Base-by-base conservation (phyloP, 495 filamentous ascomycete genomes). In the Hypoxylon lienhwacheense region DNA sequence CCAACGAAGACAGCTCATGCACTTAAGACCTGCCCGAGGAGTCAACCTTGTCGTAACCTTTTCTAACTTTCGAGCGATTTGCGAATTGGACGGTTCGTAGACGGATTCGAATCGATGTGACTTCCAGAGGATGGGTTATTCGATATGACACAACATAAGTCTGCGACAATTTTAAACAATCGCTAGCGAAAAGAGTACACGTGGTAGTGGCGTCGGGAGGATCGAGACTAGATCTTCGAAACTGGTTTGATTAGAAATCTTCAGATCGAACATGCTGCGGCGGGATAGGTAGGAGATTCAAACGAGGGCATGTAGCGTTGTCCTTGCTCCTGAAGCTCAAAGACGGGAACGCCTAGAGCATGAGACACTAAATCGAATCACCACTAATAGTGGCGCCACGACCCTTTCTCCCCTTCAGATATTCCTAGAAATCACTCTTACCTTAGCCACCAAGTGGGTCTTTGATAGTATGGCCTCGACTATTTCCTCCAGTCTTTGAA, bases 1-100 rank as follows among this genome's bases (percentile, higher is more conserved):
- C 62, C 33, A 53, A 35, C 46, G 62, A 64, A 42, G 39, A 59
- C 52, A 25, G 40, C 59, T 56, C 44, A 66, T 61, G 55, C 65
- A 70, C 68, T 65, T 68, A 61, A 59, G n/a, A n/a, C 36, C 59
- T 55, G 50, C 17, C 41, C 45, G 37, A 47, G 29, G 34, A n/a
- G n/a, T n/a, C 39, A 36, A 21, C 16, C n/a, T 53, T 6, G 10
- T 44, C 29, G 14, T 37, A 29, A 16, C 28, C 14, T 35, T 19
- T 7, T 33, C 10, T 16, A 34, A 21, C n/a, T n/a, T n/a, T n/a
- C n/a, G n/a, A n/a, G n/a, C n/a, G n/a, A n/a, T n/a, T n/a, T n/a
- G n/a, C n/a, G n/a, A n/a, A n/a, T n/a, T n/a, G n/a, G n/a, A n/a
- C n/a, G n/a, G n/a, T n/a, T n/a, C n/a, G n/a, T n/a, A n/a, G n/a